These are phyloP conservation scores for Apiospora rasikravindrae DNA, from an alignment of 2,329 filamentous ascomycete genomes.

Conservation along the genomic window DNA sequence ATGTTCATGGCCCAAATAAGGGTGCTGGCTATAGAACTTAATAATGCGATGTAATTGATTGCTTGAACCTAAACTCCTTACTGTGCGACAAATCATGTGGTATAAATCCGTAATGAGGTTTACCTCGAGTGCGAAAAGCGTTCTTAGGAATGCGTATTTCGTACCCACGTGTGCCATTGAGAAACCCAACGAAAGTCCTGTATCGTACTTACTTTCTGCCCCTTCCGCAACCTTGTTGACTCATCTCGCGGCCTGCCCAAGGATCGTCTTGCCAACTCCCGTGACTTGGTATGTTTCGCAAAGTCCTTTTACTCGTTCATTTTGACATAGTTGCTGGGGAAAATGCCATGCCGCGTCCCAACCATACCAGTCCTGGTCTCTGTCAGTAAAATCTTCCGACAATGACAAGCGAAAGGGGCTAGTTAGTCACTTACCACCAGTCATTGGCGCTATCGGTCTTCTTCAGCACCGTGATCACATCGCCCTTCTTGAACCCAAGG, in stretches of 20 bases:
- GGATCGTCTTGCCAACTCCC: not conserved
- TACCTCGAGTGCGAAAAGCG: constrained; percentile 5
- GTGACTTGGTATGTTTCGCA: not conserved
- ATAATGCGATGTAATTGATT: not conserved
- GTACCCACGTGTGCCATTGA: constrained; percentile 2
- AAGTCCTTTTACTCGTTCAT: constrained; percentile 48
- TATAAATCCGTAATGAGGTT: constrained; percentile 10
- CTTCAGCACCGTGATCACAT: constrained; percentile 93
- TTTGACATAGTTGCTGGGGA: constrained; percentile 82
- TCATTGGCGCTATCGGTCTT: constrained; percentile 92
- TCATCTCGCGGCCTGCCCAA: not conserved
- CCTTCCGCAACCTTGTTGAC: not conserved
- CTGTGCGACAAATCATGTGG: constrained; percentile 16
- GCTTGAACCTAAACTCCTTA: constrained; percentile 18
- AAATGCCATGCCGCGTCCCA: constrained; percentile 85
- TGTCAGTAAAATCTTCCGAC: constrained; percentile 21
- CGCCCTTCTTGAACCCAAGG: constrained; percentile 95
- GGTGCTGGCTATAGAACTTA: not conserved
- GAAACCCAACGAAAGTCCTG: constrained; percentile 11
- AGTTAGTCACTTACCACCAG: constrained; percentile 74
- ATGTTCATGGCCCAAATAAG: not conserved
- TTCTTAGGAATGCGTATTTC: constrained; percentile 13
- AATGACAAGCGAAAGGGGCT: not conserved
- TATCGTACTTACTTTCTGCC: not conserved
- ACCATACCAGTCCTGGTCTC: constrained; percentile 79